Conservation (phyloP, 2,329 filamentous ascomycete genomes). For the Triangularia setosa region DNA sequence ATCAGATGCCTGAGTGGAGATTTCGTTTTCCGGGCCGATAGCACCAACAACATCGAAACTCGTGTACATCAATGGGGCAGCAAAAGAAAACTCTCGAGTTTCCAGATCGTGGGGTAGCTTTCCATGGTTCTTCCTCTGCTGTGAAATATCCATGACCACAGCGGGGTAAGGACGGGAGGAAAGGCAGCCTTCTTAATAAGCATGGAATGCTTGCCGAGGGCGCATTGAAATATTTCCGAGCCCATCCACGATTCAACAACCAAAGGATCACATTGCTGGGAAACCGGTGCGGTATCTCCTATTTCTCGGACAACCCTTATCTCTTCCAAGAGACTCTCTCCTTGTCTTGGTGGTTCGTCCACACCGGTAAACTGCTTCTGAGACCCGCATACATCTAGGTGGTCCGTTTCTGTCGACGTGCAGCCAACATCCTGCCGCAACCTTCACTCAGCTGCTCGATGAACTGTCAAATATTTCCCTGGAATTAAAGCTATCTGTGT, state of each 20-base stretch:
- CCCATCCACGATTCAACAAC: not conserved
- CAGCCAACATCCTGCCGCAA: not conserved
- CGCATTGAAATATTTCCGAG: not conserved
- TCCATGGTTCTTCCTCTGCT: not conserved
- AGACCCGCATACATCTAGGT: not conserved
- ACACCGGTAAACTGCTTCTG: not conserved
- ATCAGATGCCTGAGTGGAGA: not conserved
- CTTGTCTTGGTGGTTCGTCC: not conserved
- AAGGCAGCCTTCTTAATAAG: not conserved
- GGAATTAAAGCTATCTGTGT: not conserved
- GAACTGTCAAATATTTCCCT: not conserved
- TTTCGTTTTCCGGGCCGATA: not conserved
- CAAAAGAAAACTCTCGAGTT: not conserved
- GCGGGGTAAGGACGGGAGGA: not conserved
- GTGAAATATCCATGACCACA: not conserved
- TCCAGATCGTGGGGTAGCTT: conserved; percentile 7
- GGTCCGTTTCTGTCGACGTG: not conserved
- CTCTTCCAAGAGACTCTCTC: not conserved
- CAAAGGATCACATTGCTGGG: not conserved
- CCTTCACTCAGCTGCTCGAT: not conserved
- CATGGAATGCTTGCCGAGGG: not conserved
- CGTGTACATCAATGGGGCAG: not conserved
- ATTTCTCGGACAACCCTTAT: not conserved
- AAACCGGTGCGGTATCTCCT: conserved; percentile 2
- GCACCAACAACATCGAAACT: not conserved